Base-by-base conservation (phyloP, 2,329 filamentous ascomycete species). In the Emmonsia crescens region DNA sequence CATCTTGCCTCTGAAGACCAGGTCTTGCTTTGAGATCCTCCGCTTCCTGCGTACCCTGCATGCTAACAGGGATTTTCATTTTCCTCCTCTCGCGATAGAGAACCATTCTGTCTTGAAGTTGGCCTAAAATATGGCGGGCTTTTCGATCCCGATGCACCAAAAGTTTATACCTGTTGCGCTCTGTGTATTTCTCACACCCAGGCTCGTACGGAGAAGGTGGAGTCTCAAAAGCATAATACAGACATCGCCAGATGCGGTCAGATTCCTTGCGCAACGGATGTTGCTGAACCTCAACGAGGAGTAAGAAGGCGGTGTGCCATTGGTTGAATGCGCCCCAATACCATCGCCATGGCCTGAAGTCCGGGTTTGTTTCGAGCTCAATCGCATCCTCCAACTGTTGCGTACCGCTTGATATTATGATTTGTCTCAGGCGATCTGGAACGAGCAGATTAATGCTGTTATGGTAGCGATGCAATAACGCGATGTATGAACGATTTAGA, bases 241-340 rank as follows among this genome's bases (percentile, higher is more conserved):
- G 76, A 67, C 85, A 87, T 40, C 77, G 75, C 87, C 88, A 90
- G 62, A 90, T 87, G 9, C 87, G 81, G 29, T 82, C 80, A 1
- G 84, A 83, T 63, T 88, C 80, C 58, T 79, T 79, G 56, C 81
- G 78, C 60, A 80, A 75, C 0, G 84, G 82, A 48, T 80, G 79
- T 55, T 81, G 80, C 69, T 85, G 87, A 3, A 89, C 75, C 69
- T 91, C 87, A 27, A 84, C 82, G 6, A 89, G 78, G 27, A 92
- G 76, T 0, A 91, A 78, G 38, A 91, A 78, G 0, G 87, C 86
- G 4, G 82, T 80, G 68, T 91, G 88, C 71, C 86, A 89, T 70
- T 90, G 88, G 64, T 89, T 85, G 65, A 88, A 83, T 5, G 88
- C 86, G 4, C 87, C 86, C 14, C 77, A 69, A 66, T 90, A 91